Evolutionary conservation across 768 basidiomycete species (phyloP).

Genomic region (Pleurotus giganteus): DNA sequence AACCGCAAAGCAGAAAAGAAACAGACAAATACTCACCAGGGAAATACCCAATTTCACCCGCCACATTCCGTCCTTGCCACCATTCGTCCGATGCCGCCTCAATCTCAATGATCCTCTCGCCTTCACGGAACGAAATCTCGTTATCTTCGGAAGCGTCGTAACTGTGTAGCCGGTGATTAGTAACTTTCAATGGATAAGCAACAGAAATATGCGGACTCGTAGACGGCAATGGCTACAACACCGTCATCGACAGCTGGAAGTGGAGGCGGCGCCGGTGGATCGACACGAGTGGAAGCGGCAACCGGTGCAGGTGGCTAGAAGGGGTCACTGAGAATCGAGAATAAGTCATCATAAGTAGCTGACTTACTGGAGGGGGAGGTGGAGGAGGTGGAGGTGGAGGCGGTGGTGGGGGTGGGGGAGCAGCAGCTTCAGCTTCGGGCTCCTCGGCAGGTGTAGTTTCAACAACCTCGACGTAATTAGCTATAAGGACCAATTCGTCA

Average conservation of each 20-base stretch:
- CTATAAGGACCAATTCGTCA: slow-evolving; percentile 28
- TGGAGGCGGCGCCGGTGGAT: slow-evolving; percentile 42
- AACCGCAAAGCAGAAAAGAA: background rate
- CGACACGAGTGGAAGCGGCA: slow-evolving; percentile 39
- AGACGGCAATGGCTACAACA: slow-evolving; percentile 60
- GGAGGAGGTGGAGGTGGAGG: slow-evolving; percentile 53
- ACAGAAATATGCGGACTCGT: slow-evolving; percentile 51
- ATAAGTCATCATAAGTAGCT: background rate
- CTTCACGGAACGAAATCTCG: slow-evolving; percentile 82
- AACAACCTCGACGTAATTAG: slow-evolving; percentile 85
- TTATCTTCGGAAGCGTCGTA: slow-evolving; percentile 93
- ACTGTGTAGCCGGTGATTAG: slow-evolving; percentile 31
- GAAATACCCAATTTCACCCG: slow-evolving; percentile 67
- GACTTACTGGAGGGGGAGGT: slow-evolving; percentile 38
- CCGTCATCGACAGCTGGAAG: slow-evolving; percentile 54
- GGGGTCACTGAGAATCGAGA: background rate
- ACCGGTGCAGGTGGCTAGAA: slow-evolving; percentile 30
- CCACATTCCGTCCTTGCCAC: slow-evolving; percentile 71
- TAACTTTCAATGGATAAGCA: background rate
- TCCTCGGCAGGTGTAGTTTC: slow-evolving; percentile 41
- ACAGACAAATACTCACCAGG: slow-evolving; percentile 50
- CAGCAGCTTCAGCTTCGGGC: slow-evolving; percentile 45
- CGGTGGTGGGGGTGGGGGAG: slow-evolving; percentile 46
- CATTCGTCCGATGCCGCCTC: slow-evolving; percentile 85
- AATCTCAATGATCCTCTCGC: slow-evolving; percentile 75